phyloP scores from a whole-genome alignment of 768 basidiomycete species.

The Daedaleopsis nitida region DNA sequence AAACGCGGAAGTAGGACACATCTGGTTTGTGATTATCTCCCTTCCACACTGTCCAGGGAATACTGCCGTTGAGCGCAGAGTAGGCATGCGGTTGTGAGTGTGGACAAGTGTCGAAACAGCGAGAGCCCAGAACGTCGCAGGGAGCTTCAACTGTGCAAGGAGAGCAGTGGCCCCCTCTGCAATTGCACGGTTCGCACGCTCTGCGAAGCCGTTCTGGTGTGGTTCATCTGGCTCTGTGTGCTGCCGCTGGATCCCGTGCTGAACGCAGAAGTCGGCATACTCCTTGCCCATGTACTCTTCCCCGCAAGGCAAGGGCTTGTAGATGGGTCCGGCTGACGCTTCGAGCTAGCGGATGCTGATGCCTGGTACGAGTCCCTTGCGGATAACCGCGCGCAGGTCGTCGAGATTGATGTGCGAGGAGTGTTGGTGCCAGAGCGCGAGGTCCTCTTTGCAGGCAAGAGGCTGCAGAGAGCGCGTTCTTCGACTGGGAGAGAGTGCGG shows the following conservation, averaged over 20 bases:
- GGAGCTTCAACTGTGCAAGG: slow-evolving; percentile 8
- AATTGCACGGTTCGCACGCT: slow-evolving; percentile 14
- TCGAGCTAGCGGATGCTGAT: slow-evolving; percentile 25
- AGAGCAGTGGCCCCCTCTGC: slow-evolving; percentile 2
- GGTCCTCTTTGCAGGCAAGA: slow-evolving; percentile 28
- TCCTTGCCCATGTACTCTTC: slow-evolving; percentile 26
- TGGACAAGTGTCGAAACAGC: slow-evolving; percentile 1
- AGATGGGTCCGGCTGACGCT: slow-evolving; percentile 29
- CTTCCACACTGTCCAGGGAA: slow-evolving; percentile 1
- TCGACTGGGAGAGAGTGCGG: too few relatives aligned
- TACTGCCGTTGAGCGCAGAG: neutral
- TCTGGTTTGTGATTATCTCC: slow-evolving; percentile 24
- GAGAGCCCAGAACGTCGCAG: slow-evolving; percentile 2
- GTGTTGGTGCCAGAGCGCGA: slow-evolving; percentile 26
- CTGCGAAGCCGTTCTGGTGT: slow-evolving; percentile 25
- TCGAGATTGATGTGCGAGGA: slow-evolving; percentile 31
- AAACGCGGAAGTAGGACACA: slow-evolving; percentile 37
- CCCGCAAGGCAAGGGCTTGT: slow-evolving; percentile 36
- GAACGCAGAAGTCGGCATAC: slow-evolving; percentile 16
- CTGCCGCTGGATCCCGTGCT: slow-evolving; percentile 21
- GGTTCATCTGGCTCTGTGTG: slow-evolving; percentile 20
- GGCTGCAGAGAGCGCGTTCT: slow-evolving; percentile 8
- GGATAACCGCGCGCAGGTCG: slow-evolving; percentile 17
- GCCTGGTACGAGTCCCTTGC: slow-evolving; percentile 26
- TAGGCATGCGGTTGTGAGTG: slow-evolving; percentile 6